These are phyloP conservation scores for Plectosphaerella sp. DNA, from an alignment of 2,329 filamentous ascomycete genomes.

Conservation along the genomic window DNA sequence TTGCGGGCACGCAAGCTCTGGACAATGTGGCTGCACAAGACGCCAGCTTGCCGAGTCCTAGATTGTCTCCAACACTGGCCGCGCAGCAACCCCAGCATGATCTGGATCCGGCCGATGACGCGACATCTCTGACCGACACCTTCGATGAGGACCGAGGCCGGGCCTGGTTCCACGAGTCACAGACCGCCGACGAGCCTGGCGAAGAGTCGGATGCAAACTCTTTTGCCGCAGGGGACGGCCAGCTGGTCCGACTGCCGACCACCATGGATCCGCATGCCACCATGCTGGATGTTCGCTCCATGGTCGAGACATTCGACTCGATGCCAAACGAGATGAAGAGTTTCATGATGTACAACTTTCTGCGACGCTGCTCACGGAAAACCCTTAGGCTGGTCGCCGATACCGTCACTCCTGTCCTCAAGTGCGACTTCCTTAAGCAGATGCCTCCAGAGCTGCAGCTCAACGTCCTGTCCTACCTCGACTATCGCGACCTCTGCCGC, in stretches of 20 bases:
- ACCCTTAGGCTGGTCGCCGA: constrained; percentile 87
- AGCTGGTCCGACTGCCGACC: background rate
- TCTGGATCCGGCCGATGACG: constrained; percentile 38
- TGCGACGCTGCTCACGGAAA: constrained; percentile 81
- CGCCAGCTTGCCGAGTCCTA: constrained; percentile 89
- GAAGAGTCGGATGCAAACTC: constrained; percentile 14
- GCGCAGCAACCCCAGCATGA: constrained; percentile 40
- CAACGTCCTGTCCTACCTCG: constrained; percentile 82
- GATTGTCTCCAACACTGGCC: constrained; percentile 86
- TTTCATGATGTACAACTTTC: constrained; percentile 94
- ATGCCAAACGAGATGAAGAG: constrained; percentile 90
- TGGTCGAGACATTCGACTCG: constrained; percentile 86
- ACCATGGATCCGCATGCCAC: constrained; percentile 29
- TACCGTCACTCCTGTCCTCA: constrained; percentile 87
- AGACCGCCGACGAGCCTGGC: constrained; percentile 32
- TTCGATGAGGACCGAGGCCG: constrained; percentile 6
- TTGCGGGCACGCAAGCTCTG: constrained; percentile 47
- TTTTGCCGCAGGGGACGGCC: constrained; percentile 4
- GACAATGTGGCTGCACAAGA: constrained; percentile 75
- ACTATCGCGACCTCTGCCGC: constrained; percentile 79
- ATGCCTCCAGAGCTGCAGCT: constrained; percentile 84
- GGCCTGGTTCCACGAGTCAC: constrained; percentile 36
- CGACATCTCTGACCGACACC: constrained; percentile 28
- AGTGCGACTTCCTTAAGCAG: constrained; percentile 85
- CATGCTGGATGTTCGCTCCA: constrained; percentile 74